These are phyloP conservation scores for Debaryomyces hansenii DNA, from an alignment of 805 yeast genomes.

Conservation along the genomic window DNA sequence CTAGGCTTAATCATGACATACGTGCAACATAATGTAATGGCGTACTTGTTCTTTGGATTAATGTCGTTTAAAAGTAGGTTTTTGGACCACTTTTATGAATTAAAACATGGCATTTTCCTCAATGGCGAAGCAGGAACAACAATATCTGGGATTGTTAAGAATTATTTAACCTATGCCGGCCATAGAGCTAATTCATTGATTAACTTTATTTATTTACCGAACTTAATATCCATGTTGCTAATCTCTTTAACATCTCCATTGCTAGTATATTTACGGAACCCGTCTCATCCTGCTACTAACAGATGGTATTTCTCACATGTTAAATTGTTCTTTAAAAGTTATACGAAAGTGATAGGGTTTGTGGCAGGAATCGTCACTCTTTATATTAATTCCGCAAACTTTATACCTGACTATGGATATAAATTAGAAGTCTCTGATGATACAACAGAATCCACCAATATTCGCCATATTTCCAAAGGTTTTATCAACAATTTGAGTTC, in stretches of 20 bases:
- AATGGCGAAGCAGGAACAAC: constrained; percentile 4
- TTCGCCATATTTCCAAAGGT: constrained; percentile 21
- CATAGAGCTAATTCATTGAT: constrained; percentile 29
- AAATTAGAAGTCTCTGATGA: constrained; percentile 7
- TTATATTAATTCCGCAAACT: constrained; percentile 19
- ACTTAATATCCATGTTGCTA: constrained; percentile 32
- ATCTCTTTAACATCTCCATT: constrained; percentile 35
- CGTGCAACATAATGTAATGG: constrained; percentile 21
- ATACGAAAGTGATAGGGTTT: constrained; percentile 36
- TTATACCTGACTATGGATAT: constrained; percentile 20
- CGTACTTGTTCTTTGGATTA: constrained; percentile 18
- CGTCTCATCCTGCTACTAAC: constrained; percentile 3
- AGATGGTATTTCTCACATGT: constrained; percentile 6
- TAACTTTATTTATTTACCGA: constrained; percentile 38
- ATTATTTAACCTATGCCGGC: constrained; percentile 18
- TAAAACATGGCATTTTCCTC: constrained; percentile 11
- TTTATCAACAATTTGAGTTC: constrained; percentile 30
- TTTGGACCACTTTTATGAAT: constrained; percentile 22
- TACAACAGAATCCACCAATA: constrained; percentile 7
- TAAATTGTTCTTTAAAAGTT: constrained; percentile 27
- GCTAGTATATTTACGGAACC: constrained; percentile 13
- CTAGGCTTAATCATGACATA: constrained; percentile 26
- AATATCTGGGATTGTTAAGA: constrained; percentile 8
- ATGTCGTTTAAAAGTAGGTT: constrained; percentile 20
- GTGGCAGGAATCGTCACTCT: constrained; percentile 30